Evolutionary conservation across 2,329 filamentous ascomycete genomes (phyloP), one percentile per base, ranked within the genome.

Genomic region (Cladobotryum protrusum): DNA sequence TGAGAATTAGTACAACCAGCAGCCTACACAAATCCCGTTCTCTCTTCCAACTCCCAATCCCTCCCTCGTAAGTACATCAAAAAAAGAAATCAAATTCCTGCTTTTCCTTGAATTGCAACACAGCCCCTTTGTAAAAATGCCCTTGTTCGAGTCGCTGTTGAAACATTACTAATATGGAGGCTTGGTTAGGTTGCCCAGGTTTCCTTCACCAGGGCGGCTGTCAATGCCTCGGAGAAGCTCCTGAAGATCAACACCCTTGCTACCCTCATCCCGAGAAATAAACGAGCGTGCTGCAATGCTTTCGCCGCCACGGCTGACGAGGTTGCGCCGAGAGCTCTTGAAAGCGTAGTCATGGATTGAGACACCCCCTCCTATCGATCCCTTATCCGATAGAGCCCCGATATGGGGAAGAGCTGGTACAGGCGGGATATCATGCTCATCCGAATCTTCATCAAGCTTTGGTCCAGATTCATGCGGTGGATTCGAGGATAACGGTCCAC

Each of bases 381-480:
- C 60, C 55, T 61, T 64, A 47, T 59, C 58, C 15, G 66, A 60
- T 39, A 64, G 50, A 8, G 64, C 54, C 17, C 56, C 63, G 15
- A 69, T 56, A 47, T 65, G 67, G 13, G 78, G 79, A 54, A 82
- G 62, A 1, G 77, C 77, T 5, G 79, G 79, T 12, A 82, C 78
- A 0, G 79, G 79, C 3, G 79, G 79, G 7, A 81, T 76, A 0
- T 61, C 59, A 7, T 72, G 68, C 4, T 60, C 64, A 5, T 63
- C 57, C 3, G 63, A 63, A 19, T 61, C 63, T 5, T 64, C 60
- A 12, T 67, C 54, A 3, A 63, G 49, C 43, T 57, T 57, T 17
- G 63, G 59, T 19, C 56, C 52, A 18, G 55, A 58, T 33, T 67
- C 63, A 32, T 61, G 58, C 7, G 67, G 62, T 15, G 72, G 70